Percentiles rank a stretch among this genome's conserved stretches.
These are phyloP conservation scores for Apostasia ramifera DNA, from an alignment of 106 monocot genomes.

Conservation along the genomic window DNA sequence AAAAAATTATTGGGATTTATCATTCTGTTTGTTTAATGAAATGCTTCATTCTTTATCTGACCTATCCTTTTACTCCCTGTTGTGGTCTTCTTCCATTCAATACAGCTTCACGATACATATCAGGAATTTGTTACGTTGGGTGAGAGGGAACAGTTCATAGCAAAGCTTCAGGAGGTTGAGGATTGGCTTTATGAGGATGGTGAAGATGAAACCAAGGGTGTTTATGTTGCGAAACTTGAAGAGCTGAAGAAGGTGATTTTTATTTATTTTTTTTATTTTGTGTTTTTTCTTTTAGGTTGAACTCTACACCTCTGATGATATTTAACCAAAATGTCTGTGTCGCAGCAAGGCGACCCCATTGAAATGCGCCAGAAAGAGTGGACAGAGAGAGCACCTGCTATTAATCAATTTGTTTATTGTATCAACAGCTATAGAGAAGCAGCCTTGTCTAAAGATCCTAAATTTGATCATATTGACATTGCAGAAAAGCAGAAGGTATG, in stretches of 20 bases:
- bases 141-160: constrained; percentile 55
- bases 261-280: neutral
- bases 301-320: neutral
- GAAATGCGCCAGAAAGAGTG: constrained; percentile 73
- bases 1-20: neutral
- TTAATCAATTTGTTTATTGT: constrained; percentile 61
- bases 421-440: constrained; percentile 78
- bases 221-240: constrained; percentile 85
- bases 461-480: constrained; percentile 90
- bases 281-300: neutral
- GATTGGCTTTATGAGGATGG: constrained; percentile 99
- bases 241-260: constrained; percentile 71
- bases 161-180: constrained; percentile 77
- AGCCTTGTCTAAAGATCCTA: constrained; percentile 67
- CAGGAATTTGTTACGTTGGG: constrained; percentile 46
- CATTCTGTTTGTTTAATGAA: neutral
- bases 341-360: constrained; percentile 83
- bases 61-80: too few species aligned
- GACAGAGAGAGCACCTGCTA: constrained; percentile 50
- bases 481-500: constrained; percentile 90
- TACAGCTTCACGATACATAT: constrained; percentile 82
- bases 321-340: neutral
- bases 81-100: neutral
- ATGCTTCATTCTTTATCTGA: neutral
- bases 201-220: constrained; percentile 89